Evolutionary conservation across 257 asterid genomes (phyloP), one percentile per base, ranked within the genome.

Genomic region (Penstemon barbatus): DNA sequence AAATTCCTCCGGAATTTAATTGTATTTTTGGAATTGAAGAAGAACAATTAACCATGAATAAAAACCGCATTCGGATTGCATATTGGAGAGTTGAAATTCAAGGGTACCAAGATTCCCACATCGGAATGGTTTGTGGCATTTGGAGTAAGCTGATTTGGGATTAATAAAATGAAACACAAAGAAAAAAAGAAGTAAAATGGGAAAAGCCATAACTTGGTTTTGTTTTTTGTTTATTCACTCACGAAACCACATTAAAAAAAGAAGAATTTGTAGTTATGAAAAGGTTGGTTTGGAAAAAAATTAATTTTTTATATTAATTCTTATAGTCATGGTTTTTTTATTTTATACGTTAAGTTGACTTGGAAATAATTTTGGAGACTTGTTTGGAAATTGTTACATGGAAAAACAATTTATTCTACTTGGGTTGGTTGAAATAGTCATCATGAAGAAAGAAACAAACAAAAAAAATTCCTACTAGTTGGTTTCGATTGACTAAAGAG

Each of bases 371-470:
- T 68, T 45, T 57, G 64, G 45, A 66, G 71, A 75, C 65, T 43
- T 61, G 44, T 13, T 42, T 70, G 74, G 43, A 70, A 73, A 13
- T 9, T 15, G 59, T 18, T 55, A 50, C 15, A 33, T 8, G 11
- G 11, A 51, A 37, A 25, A 9, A n/a, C 38, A 15, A 37, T 8
- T 36, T 36, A 1, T 33, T 56, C 3, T 58, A 5, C 7, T 44
- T 37, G 37, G 6, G 13, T 19, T 7, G 49, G 38, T 74, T 78
- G 83, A 79, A 75, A 44, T 39, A 64, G 83, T 75, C 83, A 41
- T 46, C 66, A 42, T 8, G 19, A 57, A 53, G 7, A 55, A 66
- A 42, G 59, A 15, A 15, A 15, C 18, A 19, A 6, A 57, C 63
- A 63, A 40, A 63, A 73, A 74, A 78, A 68, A 57, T 78, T 78